Evolutionary conservation across 352 stramenopile genomes (phyloP), one percentile per base, ranked within the genome.

Genomic region (Phytopythium helicoides): DNA sequence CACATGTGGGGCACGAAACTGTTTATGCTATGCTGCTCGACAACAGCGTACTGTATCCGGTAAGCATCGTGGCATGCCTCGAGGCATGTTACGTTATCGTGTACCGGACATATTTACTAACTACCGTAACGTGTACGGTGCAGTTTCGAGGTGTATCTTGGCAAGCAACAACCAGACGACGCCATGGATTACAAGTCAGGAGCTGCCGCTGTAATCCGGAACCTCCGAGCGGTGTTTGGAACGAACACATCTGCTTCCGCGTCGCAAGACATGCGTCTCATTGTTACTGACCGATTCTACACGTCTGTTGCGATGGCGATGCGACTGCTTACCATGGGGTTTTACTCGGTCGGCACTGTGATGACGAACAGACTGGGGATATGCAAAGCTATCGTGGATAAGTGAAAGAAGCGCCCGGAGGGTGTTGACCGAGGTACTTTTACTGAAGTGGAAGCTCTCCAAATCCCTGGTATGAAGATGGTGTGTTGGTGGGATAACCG

Each of bases 41-140:
- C 35, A 0, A 62, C 47, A 6, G 58, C 53, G 14, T 58, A 62
- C 49, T 62, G 58, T 48, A 55, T 62, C 9, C 39, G 47, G 48
- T 64, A 16, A 22, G 37, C 58, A 47, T 41, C 38, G 62, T 66
- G 61, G 21, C n/a, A n/a, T n/a, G n/a, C n/a, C n/a, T n/a, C n/a
- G n/a, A n/a, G n/a, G n/a, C n/a, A n/a, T n/a, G n/a, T n/a, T n/a
- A n/a, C n/a, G n/a, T n/a, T n/a, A n/a, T n/a, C n/a, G n/a, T n/a
- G n/a, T n/a, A n/a, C n/a, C n/a, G n/a, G n/a, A n/a, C n/a, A n/a
- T n/a, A n/a, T n/a, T n/a, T n/a, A n/a, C n/a, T n/a, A n/a, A n/a
- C n/a, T n/a, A n/a, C n/a, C n/a, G n/a, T n/a, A n/a, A n/a, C n/a
- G n/a, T n/a, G n/a, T n/a, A n/a, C n/a, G n/a, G n/a, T 36, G 41